These are phyloP conservation scores for Coniochaeta sp. DNA, from an alignment of 2,329 filamentous ascomycete species.

Conservation along the genomic window DNA sequence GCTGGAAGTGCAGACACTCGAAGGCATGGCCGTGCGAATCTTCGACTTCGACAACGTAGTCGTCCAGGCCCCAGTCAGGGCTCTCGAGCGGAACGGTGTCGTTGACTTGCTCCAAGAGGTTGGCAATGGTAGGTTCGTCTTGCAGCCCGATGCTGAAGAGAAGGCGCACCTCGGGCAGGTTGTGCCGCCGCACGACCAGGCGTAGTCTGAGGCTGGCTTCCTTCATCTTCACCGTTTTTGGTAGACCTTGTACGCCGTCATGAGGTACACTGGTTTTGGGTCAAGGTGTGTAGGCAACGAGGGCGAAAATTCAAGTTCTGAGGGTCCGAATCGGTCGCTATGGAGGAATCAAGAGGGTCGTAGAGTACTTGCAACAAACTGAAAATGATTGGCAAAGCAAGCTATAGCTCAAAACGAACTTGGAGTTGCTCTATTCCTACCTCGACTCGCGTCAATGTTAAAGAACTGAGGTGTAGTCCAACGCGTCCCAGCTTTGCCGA, in stretches of 20 bases:
- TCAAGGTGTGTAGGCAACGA: not conserved
- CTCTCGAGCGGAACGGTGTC: constrained; percentile 75
- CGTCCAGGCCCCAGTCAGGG: constrained; percentile 76
- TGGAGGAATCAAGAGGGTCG: not conserved
- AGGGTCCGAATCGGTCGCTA: not conserved
- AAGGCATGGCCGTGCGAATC: constrained; percentile 50
- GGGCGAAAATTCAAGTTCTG: not conserved
- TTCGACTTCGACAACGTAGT: constrained; percentile 75
- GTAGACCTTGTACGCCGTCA: not conserved
- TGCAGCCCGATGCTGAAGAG: constrained; percentile 58
- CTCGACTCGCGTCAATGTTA: not conserved
- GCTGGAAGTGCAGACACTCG: constrained; percentile 82
- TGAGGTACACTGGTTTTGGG: not conserved
- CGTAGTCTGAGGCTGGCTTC: constrained; percentile 58
- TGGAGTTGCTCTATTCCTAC: not conserved
- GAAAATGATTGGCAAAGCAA: not conserved
- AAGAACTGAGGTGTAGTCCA: not conserved
- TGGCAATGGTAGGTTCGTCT: constrained; percentile 61
- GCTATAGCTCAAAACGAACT: not conserved
- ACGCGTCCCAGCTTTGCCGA: not conserved
- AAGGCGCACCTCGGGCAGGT: constrained; percentile 62
- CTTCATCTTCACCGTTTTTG: constrained; percentile 16
- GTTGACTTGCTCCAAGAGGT: constrained; percentile 72
- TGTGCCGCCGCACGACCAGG: constrained; percentile 64
- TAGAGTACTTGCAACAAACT: not conserved